Evolutionary conservation across 768 basidiomycete species (phyloP).

Genomic region (Sporobolomyces roseus): DNA sequence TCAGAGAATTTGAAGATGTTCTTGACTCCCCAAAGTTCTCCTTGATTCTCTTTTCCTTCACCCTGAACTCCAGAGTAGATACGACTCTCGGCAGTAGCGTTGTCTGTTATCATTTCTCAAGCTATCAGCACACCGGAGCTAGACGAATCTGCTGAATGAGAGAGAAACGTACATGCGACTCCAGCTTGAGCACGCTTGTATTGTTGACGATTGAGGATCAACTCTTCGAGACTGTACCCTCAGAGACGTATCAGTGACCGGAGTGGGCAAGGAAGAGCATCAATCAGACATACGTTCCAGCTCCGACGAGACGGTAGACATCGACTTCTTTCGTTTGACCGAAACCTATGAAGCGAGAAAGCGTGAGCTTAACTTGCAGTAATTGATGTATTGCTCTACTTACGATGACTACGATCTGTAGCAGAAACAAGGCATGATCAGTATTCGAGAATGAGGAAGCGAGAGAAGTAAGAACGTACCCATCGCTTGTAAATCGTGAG

Average conservation of each 20-base stretch:
- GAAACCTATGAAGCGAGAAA: slow-evolving; percentile 60
- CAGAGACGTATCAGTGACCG: neutral
- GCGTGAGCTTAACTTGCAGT: neutral
- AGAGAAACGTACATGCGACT: slow-evolving; percentile 63
- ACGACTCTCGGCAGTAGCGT: slow-evolving; percentile 49
- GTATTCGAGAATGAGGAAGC: too few relatives aligned
- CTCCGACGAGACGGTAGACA: slow-evolving; percentile 76
- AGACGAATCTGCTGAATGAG: neutral
- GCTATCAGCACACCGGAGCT: too few relatives aligned
- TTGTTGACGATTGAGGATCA: slow-evolving; percentile 89
- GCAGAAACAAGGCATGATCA: too few relatives aligned
- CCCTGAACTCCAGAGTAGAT: slow-evolving; percentile 78
- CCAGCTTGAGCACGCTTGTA: slow-evolving; percentile 56
- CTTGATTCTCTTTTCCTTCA: slow-evolving; percentile 62
- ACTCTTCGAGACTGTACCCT: slow-evolving; percentile 61
- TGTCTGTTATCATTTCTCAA: slow-evolving; percentile 20
- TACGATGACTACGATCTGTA: slow-evolving; percentile 18
- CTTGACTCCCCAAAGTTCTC: slow-evolving; percentile 77
- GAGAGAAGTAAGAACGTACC: slow-evolving; percentile 25
- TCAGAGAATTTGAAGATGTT: slow-evolving; percentile 81
- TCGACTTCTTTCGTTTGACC: slow-evolving; percentile 81
- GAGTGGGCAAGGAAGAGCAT: too few relatives aligned
- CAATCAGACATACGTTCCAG: slow-evolving; percentile 57
- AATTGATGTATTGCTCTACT: slow-evolving; percentile 50
- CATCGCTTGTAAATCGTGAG: slow-evolving; percentile 72